These are phyloP conservation scores for Phytophthora tentaculata DNA, from an alignment of 352 stramenopile species.

Conservation along the genomic window DNA sequence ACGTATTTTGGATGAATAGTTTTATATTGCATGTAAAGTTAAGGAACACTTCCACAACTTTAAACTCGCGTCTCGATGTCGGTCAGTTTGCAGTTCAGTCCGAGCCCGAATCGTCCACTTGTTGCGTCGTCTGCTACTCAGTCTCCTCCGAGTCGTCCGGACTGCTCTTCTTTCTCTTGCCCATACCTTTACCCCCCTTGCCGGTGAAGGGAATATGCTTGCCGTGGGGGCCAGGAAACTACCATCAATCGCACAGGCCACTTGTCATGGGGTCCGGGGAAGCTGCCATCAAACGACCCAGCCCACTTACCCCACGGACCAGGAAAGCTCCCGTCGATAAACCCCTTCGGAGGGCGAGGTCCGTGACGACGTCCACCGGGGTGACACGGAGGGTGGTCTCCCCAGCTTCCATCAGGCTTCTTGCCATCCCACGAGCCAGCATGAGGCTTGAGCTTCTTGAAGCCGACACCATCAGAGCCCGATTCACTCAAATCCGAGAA, in stretches of 20 bases:
- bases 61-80: background rate
- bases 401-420: background rate
- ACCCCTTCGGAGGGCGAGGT: background rate
- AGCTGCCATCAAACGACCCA: no score
- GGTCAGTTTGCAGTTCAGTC: background rate
- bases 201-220: background rate
- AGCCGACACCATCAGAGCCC: no score
- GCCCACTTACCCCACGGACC: no score
- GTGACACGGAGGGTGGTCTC: background rate
- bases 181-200: conserved; percentile 16
- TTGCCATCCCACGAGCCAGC: conserved; percentile 22
- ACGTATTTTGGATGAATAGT: background rate
- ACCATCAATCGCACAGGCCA: no score
- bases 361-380: background rate
- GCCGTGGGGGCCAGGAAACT: no score
- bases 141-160: conserved; percentile 6
- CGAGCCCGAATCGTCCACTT: conserved; percentile 8
- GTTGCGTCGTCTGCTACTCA: conserved; percentile 11
- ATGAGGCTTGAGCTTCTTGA: conserved; percentile 1
- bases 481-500: conserved; percentile 17
- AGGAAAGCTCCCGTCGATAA: background rate
- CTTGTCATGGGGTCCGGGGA: no score
- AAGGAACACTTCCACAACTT: background rate
- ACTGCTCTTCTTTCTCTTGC: conserved; percentile 5
- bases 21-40: background rate